phyloP scores from a whole-genome alignment of 306 rosid species.

The Aeschynomene evenia region DNA sequence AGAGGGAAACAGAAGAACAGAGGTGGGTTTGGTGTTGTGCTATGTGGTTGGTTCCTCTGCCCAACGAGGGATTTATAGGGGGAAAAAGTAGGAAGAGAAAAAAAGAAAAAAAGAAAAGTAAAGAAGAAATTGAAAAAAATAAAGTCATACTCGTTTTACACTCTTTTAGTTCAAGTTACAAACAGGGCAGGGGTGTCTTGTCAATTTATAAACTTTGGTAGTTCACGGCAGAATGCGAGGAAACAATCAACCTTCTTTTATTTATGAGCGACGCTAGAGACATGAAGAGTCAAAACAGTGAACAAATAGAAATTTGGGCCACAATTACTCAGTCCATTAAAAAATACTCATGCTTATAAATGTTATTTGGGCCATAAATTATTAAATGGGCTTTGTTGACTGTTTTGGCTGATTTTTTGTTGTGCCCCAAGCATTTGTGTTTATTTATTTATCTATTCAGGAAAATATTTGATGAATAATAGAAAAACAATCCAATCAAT shows the following conservation, averaged over 20 bases:
- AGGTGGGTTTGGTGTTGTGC: constrained; percentile 3
- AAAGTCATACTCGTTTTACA: constrained; percentile 35
- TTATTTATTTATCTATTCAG: too few species aligned
- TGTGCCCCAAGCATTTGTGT: too few species aligned
- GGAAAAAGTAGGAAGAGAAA: background rate
- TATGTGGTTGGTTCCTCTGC: constrained; percentile 27
- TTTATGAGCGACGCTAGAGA: too few species aligned
- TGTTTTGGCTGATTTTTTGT: too few species aligned
- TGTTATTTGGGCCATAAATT: too few species aligned
- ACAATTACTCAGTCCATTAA: too few species aligned
- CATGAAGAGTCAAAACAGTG: too few species aligned
- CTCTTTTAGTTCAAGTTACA: constrained; percentile 37
- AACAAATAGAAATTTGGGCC: too few species aligned
- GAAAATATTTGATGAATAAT: too few species aligned
- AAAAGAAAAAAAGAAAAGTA: background rate
- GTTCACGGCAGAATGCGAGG: constrained; percentile 51
- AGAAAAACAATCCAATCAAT: too few species aligned
- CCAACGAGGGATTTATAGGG: constrained; percentile 36
- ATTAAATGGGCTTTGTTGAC: too few species aligned
- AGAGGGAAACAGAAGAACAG: constrained; percentile 26
- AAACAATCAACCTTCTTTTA: constrained; percentile 26
- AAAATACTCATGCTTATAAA: too few species aligned
- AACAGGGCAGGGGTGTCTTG: constrained; percentile 30
- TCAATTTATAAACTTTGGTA: constrained; percentile 53
- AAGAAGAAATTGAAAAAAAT: background rate